Evolutionary conservation across 495 filamentous ascomycete species (phyloP).

Genomic region (Aspergillus saccharolyticus): DNA sequence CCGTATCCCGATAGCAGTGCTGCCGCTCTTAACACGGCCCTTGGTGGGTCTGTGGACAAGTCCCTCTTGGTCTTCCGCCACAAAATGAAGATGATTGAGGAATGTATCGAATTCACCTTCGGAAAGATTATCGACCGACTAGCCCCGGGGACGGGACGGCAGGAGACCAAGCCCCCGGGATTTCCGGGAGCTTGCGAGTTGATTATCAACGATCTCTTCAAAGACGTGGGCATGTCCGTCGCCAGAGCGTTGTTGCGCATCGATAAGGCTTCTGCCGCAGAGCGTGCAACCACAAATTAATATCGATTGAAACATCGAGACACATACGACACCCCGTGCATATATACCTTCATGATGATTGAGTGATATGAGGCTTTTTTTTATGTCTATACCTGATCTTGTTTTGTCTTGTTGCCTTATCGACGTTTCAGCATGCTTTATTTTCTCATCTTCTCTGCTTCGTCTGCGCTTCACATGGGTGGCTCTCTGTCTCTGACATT

Average conservation of each 20-base stretch:
- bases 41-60: background rate
- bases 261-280: conserved; percentile 5
- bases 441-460: background rate
- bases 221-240: conserved; percentile 17
- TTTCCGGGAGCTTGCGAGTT: conserved; percentile 13
- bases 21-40: background rate
- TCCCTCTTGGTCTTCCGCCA: background rate
- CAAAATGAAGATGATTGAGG: conserved; percentile 3
- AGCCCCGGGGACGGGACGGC: conserved; percentile 13
- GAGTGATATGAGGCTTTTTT: background rate
- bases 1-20: background rate
- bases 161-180: conserved; percentile 5
- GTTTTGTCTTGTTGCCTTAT: background rate
- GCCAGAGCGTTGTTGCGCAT: conserved; percentile 16
- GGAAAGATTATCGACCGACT: conserved; percentile 16
- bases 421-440: background rate
- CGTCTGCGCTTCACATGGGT: background rate
- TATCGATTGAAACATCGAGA: background rate
- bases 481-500: background rate
- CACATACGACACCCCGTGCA: background rate
- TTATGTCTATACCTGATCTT: background rate
- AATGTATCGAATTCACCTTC: conserved; percentile 12
- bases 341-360: background rate
- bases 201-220: conserved; percentile 21
- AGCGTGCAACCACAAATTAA: conserved; percentile 1